Base-by-base conservation (phyloP, 441 rosid species). In the Capsella rubella region DNA sequence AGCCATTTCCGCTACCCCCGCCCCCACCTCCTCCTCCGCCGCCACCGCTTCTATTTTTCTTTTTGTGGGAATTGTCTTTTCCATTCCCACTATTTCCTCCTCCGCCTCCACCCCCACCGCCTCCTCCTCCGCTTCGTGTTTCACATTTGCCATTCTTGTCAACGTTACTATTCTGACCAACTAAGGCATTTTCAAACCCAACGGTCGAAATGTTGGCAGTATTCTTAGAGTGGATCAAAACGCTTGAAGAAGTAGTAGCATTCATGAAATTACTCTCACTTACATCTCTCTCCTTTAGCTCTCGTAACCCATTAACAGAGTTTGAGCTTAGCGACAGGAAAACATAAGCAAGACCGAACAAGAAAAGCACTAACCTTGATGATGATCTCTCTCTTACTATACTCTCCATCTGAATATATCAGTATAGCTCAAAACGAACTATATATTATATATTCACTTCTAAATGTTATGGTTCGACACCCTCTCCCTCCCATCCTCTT, bases 271-370 rank as follows among this genome's bases (percentile, higher is more conserved):
- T 29, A 50, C 56, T 71, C 66, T 49, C 67, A 16, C 32, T 57
- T 40, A 40, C 67, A 49, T 51, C 62, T 64, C 54, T 71, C 71
- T 43, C 68, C 15, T 37, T 71, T 47, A 70, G 32, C 52, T 50
- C 62, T 64, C 80, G 66, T 40, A 56, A 35, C 25, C 80, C 80
- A 57, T 71, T 8, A 42, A 70, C 80, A 42, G 9, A 62, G 11
- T 46, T 47, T 21, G 71, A 46, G 70, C 74, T 54, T 3, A 69
- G 55, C 16, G 47, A 54, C 53, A 69, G 62, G 51, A 53, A 40
- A 75, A 37, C 10, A 74, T 12, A 75, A 61, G 32, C 34, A 68
- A 63, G 39, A 69, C 46, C 45, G 25, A 75, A 67, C 59, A 75
- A 75, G 58, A 62, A 69, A 29, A 62, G 3, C 10, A 62, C 12